phyloP scores from a whole-genome alignment of 148 eudicot species.

The Hydrangea macrophylla region DNA sequence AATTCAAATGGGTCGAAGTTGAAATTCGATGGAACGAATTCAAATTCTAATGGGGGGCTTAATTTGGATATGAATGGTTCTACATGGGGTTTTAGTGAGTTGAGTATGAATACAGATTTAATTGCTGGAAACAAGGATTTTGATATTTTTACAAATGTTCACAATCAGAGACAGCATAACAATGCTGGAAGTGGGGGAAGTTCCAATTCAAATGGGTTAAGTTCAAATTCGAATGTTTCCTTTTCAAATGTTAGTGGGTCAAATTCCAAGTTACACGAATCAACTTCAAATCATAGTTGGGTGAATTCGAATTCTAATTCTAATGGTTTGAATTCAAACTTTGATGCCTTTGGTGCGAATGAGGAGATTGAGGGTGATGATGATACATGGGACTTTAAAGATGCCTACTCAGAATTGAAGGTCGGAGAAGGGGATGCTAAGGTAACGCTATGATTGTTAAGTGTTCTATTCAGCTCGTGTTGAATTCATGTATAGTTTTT shows the following conservation, averaged over 20 bases:
- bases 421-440: constrained; percentile 23
- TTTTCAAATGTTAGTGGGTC: neutral
- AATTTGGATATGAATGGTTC: neutral
- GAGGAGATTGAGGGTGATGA: constrained; percentile 35
- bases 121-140: no score
- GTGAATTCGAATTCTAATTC: constrained; percentile 7
- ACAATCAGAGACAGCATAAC: neutral
- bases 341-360: constrained; percentile 6
- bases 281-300: neutral
- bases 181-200: constrained; percentile 5
- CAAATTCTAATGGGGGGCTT: no score
- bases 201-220: constrained; percentile 6
- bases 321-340: neutral
- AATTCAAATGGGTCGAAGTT: neutral
- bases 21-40: no score
- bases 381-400: constrained; percentile 77
- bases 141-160: no score
- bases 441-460: constrained; percentile 27
- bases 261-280: neutral
- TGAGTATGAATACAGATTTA: no score
- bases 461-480: neutral
- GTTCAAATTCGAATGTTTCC: neutral
- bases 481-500: neutral
- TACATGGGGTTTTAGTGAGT: neutral
- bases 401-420: constrained; percentile 39